Conservation (phyloP, 2,329 filamentous ascomycete genomes). For the Chaetoscypha palmicola region DNA sequence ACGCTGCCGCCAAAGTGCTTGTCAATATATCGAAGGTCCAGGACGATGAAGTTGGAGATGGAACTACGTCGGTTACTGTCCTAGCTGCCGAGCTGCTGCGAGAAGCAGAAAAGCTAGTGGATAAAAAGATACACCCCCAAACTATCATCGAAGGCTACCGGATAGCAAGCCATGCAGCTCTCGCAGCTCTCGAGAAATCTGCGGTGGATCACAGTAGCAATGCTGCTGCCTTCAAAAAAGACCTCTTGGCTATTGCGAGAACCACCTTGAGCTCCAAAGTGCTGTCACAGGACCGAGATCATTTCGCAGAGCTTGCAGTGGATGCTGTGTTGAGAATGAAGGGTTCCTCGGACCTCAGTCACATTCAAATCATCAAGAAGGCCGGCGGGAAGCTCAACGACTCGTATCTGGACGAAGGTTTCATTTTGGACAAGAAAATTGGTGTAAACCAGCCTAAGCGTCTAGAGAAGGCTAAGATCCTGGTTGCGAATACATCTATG, state of each 20-base stretch:
- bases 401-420: slow-evolving; percentile 95
- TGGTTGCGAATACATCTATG: slow-evolving; percentile 98
- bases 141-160: slow-evolving; percentile 99
- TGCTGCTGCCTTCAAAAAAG: slow-evolving; percentile 76
- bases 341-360: slow-evolving; percentile 86
- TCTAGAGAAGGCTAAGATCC: slow-evolving; percentile 94
- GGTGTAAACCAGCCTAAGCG: slow-evolving; percentile 98
- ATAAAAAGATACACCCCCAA: slow-evolving; percentile 98
- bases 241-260: slow-evolving; percentile 82
- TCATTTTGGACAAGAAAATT: slow-evolving; percentile 98
- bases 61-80: slow-evolving; percentile 95
- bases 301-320: slow-evolving; percentile 83
- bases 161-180: slow-evolving; percentile 86
- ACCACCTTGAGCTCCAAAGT: slow-evolving; percentile 98
- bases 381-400: slow-evolving; percentile 94
- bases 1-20: slow-evolving; percentile 94
- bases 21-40: slow-evolving; percentile 99
- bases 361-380: slow-evolving; percentile 99
- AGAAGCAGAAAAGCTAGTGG: slow-evolving; percentile 93
- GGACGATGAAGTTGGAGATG: slow-evolving; percentile 96
- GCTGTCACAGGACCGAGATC: slow-evolving; percentile 82
- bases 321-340: slow-evolving; percentile 88
- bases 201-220: slow-evolving; percentile 88
- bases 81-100: slow-evolving; percentile 89
- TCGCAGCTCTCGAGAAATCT: slow-evolving; percentile 73